phyloP scores from a whole-genome alignment of 306 rosid species.

The Cajanus cajan region DNA sequence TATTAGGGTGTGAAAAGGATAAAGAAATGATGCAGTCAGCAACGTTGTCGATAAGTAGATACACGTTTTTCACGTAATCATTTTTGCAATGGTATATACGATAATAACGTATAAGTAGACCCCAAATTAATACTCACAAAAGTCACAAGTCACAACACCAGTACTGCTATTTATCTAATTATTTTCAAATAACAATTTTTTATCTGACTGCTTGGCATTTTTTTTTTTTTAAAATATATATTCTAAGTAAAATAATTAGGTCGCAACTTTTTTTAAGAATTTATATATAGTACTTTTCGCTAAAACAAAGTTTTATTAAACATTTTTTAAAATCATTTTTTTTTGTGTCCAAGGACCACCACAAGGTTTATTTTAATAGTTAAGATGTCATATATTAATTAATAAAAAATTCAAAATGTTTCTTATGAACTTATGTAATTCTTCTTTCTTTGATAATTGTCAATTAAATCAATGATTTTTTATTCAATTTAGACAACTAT shows the following conservation, averaged over 20 bases:
- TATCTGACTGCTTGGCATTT: neutral
- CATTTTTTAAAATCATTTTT: too few relatives aligned
- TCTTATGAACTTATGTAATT: too few relatives aligned
- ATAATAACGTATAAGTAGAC: neutral
- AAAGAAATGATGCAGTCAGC: neutral
- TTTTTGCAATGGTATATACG: neutral
- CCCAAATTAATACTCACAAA: neutral
- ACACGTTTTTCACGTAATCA: conserved; percentile 14
- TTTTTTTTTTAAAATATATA: neutral
- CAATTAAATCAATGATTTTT: too few relatives aligned
- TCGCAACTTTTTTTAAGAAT: neutral
- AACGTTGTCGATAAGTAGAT: neutral
- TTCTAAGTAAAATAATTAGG: neutral
- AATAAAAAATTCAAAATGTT: too few relatives aligned
- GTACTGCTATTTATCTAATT: neutral
- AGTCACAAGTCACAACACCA: too few relatives aligned
- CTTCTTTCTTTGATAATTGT: neutral
- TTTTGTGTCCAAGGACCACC: too few relatives aligned
- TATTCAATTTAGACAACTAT: too few relatives aligned
- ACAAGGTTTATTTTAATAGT: too few relatives aligned
- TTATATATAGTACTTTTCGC: neutral
- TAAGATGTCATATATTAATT: too few relatives aligned
- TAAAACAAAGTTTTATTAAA: neutral
- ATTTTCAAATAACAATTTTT: neutral
- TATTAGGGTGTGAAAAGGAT: conserved; percentile 22